Conservation (phyloP, 371 early-diverging fungal genomes). For the Amoeboradix gromovi region DNA sequence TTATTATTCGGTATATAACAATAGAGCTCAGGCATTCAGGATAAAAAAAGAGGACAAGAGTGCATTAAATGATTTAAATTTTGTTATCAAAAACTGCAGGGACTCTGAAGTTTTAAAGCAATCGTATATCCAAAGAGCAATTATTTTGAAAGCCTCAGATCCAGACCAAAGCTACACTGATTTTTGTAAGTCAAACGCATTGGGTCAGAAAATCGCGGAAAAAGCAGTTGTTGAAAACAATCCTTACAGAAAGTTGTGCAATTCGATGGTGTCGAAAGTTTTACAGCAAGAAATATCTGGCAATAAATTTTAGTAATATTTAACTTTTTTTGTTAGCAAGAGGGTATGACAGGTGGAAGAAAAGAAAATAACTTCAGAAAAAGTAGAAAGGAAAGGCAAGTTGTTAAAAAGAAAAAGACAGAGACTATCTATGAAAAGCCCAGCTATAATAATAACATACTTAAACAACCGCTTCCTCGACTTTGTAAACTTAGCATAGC, state of each 20-base stretch:
- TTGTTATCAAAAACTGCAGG: background rate
- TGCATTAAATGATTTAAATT: background rate
- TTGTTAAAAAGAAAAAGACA: background rate
- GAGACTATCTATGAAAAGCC: background rate
- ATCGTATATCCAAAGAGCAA: background rate
- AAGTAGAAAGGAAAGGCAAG: background rate
- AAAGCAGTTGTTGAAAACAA: background rate
- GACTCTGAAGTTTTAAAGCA: background rate
- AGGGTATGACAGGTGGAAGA: background rate
- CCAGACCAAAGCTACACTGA: background rate
- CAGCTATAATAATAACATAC: background rate
- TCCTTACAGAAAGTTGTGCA: background rate
- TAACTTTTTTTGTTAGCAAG: background rate
- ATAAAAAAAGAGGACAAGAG: background rate
- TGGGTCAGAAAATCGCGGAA: background rate
- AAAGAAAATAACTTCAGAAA: too few species aligned
- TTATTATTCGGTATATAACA: background rate
- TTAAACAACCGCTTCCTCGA: background rate
- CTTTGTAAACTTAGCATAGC: conserved; percentile 12
- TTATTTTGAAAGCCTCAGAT: background rate
- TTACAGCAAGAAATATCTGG: background rate
- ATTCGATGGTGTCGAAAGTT: background rate
- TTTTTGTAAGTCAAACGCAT: background rate
- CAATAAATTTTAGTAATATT: background rate
- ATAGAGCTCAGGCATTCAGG: background rate